Evolutionary conservation across 257 asterid genomes (phyloP).

Genomic region (Leonotis leonurus): DNA sequence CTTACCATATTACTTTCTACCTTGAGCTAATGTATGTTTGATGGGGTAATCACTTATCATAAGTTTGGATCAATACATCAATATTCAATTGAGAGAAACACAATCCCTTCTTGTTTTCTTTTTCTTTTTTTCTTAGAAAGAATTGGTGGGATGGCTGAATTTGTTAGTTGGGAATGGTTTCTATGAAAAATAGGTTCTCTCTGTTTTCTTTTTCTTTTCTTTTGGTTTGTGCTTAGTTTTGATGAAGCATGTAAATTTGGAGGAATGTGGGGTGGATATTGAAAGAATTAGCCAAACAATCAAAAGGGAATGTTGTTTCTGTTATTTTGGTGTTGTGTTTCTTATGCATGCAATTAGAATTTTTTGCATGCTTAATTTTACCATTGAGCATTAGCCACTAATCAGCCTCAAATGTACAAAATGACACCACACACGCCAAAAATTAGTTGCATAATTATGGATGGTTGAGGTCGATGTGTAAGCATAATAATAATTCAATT

Average conservation of each 20-base stretch:
- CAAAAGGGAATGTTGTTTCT: neutral
- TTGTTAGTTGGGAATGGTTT: neutral
- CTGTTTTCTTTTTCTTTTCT: neutral
- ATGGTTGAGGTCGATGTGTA: neutral
- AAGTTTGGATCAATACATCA: neutral
- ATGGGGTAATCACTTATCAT: neutral
- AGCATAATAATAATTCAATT: neutral
- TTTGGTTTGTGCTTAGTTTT: neutral
- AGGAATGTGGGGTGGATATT: constrained; percentile 29
- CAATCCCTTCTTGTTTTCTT: no score
- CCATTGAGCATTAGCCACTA: neutral
- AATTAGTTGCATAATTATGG: constrained; percentile 4
- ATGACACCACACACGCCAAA: constrained; percentile 1
- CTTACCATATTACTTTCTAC: constrained; percentile 3
- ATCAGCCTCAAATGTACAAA: neutral
- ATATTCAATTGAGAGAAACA: no score
- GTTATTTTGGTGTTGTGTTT: neutral
- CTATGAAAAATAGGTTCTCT: neutral
- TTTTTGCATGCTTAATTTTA: neutral
- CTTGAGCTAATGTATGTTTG: no score
- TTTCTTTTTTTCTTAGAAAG: neutral
- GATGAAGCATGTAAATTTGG: constrained; percentile 8
- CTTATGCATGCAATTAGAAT: neutral
- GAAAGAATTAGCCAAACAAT: neutral
- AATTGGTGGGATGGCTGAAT: neutral